Base-by-base conservation (phyloP, 2,329 filamentous ascomycete genomes). In the Penicillium capsulatum region DNA sequence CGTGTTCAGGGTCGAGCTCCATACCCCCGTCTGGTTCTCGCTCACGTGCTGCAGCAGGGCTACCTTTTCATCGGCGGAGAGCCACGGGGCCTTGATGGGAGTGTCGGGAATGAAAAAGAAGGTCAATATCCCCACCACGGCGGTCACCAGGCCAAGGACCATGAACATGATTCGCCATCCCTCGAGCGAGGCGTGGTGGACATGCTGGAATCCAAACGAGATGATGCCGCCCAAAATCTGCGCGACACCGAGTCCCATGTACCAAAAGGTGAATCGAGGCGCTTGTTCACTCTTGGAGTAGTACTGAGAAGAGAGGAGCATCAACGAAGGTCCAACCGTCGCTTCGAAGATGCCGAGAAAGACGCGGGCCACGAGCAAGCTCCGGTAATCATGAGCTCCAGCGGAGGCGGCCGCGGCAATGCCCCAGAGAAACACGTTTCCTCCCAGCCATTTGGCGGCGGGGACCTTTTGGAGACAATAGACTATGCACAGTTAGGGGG, bases 281-380 rank as follows among this genome's bases (percentile, higher is more conserved):
- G 76, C 74, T 53, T 77, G 75, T 57, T 82, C 79, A 2, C 66
- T 66, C 41, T 73, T 72, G 17, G 69, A 73, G 35, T 79, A 81
- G 70, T 75, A 81, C 54, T 76, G 71, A 40, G 74, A 76, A 47
- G 73, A 79, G 50, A 82, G 75, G 36, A 83, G 67, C 65, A 81
- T 77, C 40, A 81, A 59, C 1, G 73, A 78, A 1, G 79, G 80
- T 2, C 73, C 74, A 38, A 81, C 75, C 2, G 75, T 76, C 2
- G 79, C 75, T 48, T 73, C 79, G 41, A 81, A 81, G 34, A 79
- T 71, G 20, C 79, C 79, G 1, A 82, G 64, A 47, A 81, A 76
- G 47, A 80, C 65, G 9, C 79, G 72, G 1, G 75, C 72, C 13
- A 71, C 72, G 3, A 81, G 67, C 6, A 83, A 60, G 0, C 70